Conservation (phyloP, 345 rosid species). For the Geranium rotundifolium region DNA sequence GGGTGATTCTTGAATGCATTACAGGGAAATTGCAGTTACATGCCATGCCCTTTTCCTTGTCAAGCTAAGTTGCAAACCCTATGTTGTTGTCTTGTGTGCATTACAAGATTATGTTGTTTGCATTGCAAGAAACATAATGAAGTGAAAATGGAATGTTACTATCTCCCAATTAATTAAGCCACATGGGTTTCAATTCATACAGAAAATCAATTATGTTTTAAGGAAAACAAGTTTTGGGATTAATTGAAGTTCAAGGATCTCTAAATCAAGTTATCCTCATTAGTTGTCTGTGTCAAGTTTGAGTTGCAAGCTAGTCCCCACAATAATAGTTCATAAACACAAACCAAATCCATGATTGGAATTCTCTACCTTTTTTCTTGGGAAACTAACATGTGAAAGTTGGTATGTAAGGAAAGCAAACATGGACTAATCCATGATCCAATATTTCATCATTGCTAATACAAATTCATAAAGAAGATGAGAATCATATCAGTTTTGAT, state of each 20-base stretch:
- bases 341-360: background rate
- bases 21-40: no score
- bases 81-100: no score
- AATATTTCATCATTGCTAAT: background rate
- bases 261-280: background rate
- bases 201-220: background rate
- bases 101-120: background rate
- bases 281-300: background rate
- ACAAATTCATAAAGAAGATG: no score
- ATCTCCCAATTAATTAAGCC: background rate
- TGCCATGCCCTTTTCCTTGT: background rate
- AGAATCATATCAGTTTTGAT: no score
- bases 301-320: background rate
- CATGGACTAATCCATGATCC: background rate
- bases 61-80: background rate
- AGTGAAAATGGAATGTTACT: background rate
- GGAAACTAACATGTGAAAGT: background rate
- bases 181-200: background rate
- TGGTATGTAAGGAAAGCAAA: background rate
- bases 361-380: background rate
- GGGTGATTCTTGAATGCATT: background rate
- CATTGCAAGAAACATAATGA: background rate
- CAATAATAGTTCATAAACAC: background rate
- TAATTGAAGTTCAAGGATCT: background rate
- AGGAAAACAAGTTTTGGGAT: background rate